phyloP scores from a whole-genome alignment of 805 yeast species.

The Ogataea chonburiensis region DNA sequence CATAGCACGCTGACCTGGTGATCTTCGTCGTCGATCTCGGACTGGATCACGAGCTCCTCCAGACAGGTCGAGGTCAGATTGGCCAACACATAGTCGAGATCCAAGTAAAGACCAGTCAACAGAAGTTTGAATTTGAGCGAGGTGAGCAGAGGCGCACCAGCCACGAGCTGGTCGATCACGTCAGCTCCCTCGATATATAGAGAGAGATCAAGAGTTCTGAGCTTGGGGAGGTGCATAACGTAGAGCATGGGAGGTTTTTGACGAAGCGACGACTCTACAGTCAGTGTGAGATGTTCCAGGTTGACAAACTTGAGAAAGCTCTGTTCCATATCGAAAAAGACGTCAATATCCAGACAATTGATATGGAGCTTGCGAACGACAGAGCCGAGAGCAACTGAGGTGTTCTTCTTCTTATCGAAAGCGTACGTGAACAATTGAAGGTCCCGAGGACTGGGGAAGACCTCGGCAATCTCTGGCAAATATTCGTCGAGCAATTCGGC shows the following conservation, averaged over 20 bases:
- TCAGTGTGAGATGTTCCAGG: constrained; percentile 6
- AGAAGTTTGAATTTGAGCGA: constrained; percentile 3
- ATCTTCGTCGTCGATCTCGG: constrained; percentile 14
- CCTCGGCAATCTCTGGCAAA: neutral
- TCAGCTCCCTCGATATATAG: constrained; percentile 7
- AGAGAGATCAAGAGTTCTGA: constrained; percentile 3
- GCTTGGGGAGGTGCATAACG: constrained; percentile 3
- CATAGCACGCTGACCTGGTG: constrained; percentile 13
- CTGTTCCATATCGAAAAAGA: constrained; percentile 1
- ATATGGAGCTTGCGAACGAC: no score
- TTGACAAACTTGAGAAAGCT: constrained; percentile 1
- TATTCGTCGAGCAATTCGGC: neutral
- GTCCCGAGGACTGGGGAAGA: constrained; percentile 10
- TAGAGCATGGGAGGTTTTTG: neutral
- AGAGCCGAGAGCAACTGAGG: no score
- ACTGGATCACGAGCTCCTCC: constrained; percentile 4
- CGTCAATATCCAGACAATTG: constrained; percentile 5
- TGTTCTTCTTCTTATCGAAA: neutral
- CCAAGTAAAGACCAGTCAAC: constrained; percentile 6
- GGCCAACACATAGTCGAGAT: constrained; percentile 4
- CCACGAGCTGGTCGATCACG: constrained; percentile 7
- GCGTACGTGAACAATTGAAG: neutral
- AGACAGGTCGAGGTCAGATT: constrained; percentile 2
- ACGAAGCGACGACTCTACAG: constrained; percentile 10
- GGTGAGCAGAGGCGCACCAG: constrained; percentile 3